Percentiles rank a stretch among this genome's conserved stretches.
These are phyloP conservation scores for Ilex asprella DNA, from an alignment of 257 asterid species.

Conservation along the genomic window DNA sequence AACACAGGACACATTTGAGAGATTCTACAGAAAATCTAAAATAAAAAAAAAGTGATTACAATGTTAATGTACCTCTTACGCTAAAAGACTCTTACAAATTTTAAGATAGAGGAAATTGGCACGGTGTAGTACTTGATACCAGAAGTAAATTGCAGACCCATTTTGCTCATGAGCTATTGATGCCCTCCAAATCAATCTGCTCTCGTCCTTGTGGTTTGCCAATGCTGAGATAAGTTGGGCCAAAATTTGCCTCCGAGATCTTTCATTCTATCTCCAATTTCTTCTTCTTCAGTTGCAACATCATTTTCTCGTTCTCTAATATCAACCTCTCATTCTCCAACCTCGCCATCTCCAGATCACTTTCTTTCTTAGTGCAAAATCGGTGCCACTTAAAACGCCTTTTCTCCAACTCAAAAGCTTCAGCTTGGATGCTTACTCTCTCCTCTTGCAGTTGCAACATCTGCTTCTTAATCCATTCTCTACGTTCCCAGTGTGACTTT, in stretches of 20 bases:
- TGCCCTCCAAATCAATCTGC: slow-evolving; percentile 16
- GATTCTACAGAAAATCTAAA: too few relatives aligned
- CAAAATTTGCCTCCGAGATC: slow-evolving; percentile 16
- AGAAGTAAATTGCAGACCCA: too few relatives aligned
- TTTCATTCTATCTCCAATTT: slow-evolving; percentile 14
- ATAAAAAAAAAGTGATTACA: too few relatives aligned
- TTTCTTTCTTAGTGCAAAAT: slow-evolving; percentile 28
- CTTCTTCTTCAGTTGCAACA: slow-evolving; percentile 24
- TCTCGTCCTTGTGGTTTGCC: slow-evolving; percentile 18
- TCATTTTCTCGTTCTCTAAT: slow-evolving; percentile 25
- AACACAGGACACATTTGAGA: too few relatives aligned
- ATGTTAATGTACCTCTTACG: too few relatives aligned
- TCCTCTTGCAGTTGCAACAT: slow-evolving; percentile 31
- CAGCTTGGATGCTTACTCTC: slow-evolving; percentile 27
- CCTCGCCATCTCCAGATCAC: slow-evolving; percentile 28
- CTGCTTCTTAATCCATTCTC: slow-evolving; percentile 31
- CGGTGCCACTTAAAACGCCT: slow-evolving; percentile 30
- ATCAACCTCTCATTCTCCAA: slow-evolving; percentile 26
- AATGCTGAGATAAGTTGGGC: slow-evolving; percentile 6
- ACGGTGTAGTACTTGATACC: too few relatives aligned
- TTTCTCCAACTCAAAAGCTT: slow-evolving; percentile 31
- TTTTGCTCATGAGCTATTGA: slow-evolving; percentile 4
- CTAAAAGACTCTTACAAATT: too few relatives aligned
- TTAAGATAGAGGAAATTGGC: too few relatives aligned
- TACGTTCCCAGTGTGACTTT: slow-evolving; percentile 22